Conservation (phyloP, 345 rosid genomes). For the Crucihimalaya himalaica region DNA sequence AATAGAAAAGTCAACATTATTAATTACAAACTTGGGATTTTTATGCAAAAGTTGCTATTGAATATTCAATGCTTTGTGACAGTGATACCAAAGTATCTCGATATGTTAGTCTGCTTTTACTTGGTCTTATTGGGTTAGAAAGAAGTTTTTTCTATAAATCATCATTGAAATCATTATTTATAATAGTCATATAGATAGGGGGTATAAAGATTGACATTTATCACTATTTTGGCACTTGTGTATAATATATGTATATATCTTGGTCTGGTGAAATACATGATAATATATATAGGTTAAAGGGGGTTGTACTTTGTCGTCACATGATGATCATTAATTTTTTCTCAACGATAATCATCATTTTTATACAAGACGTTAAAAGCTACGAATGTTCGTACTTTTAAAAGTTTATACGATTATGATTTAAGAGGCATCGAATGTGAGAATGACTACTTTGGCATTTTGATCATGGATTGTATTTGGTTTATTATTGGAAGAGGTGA, state of each 20-base stretch:
- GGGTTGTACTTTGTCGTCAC: conserved; percentile 31
- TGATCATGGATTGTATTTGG: background rate
- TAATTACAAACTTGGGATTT: conserved; percentile 21
- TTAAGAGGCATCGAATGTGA: background rate
- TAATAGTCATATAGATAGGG: background rate
- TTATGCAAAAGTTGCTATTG: conserved; percentile 32
- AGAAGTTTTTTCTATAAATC: background rate
- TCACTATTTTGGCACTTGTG: conserved; percentile 11
- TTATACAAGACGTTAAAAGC: conserved; percentile 26
- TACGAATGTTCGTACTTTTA: conserved; percentile 21
- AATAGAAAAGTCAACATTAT: conserved; percentile 33
- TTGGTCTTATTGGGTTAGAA: conserved; percentile 2
- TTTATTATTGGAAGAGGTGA: conserved; percentile 6
- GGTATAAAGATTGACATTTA: conserved; percentile 21
- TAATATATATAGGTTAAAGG: conserved; percentile 5
- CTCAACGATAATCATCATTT: conserved; percentile 18
- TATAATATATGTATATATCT: background rate
- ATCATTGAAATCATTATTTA: background rate
- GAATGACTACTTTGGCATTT: conserved; percentile 21
- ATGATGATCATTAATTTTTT: conserved; percentile 12
- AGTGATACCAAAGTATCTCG: conserved; percentile 26
- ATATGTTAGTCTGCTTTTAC: conserved; percentile 2
- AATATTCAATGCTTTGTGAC: conserved; percentile 41
- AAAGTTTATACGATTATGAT: background rate
- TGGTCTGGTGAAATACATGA: conserved; percentile 3